Base-by-base conservation (phyloP, 768 basidiomycete species). In the Termitomyces sp. region DNA sequence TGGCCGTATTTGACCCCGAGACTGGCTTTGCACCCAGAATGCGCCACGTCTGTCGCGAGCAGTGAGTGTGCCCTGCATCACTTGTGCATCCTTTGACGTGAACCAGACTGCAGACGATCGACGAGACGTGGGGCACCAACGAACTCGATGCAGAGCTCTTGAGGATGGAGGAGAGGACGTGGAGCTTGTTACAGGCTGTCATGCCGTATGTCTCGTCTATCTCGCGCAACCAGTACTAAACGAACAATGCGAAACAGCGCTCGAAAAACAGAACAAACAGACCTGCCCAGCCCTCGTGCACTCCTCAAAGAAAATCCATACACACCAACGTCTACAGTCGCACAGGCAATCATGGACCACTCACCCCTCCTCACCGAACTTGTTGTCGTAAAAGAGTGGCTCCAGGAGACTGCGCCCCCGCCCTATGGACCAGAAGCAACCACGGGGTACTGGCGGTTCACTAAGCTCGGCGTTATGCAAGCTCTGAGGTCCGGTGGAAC, bases 301-400 rank as follows among this genome's bases (percentile, higher is more conserved):
- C 72, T 93, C 11, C 77, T 93, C 39, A 66, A 78, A 2, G 73
- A 82, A 62, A 94, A 95, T 67, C 91, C 92, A 0, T 95, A 93
- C 72, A 89, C 88, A 0, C 91, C 93, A 0, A 85, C 89, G 0
- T 80, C 84, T 5, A 85, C 85, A 0, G 80, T 95, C 30, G 89
- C 88, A 0, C 87, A 91, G 67, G 81, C 85, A 3, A 82, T 91
- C 53, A 81, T 95, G 78, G 72, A 81, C 50, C 72, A 82, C 3
- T 90, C 87, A 0, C 84, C 83, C 0, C 77, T 87, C 2, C 83
- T 93, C 37, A 72, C 82, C 0, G 92, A 93, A 60, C 89, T 93
- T 56, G 78, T 91, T 48, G 85, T 89, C 46, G 86, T 93, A 8
- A 84, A 89, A n/a, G 91, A 93, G 69, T 95, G 93, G 93, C 78